phyloP scores from a whole-genome alignment of 202 grass and related monocot genomes.

The Elaeis oleifera region DNA sequence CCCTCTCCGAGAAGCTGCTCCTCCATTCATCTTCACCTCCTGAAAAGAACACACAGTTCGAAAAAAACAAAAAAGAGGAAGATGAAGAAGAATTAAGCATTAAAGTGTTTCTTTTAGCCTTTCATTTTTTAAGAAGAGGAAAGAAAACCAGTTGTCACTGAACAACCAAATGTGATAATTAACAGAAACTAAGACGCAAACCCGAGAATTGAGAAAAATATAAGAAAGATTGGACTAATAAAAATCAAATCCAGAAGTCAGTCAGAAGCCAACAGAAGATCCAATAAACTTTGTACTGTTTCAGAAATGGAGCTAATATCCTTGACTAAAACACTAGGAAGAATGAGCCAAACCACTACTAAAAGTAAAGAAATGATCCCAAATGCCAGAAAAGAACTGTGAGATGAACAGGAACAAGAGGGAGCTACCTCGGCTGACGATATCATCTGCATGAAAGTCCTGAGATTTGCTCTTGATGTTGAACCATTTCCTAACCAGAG shows the following conservation, averaged over 20 bases:
- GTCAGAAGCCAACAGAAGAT: too few species aligned
- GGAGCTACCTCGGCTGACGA: constrained; percentile 36
- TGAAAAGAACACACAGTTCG: constrained; percentile 15
- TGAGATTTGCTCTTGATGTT: constrained; percentile 80
- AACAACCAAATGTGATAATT: too few species aligned
- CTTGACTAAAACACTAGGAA: constrained; percentile 2
- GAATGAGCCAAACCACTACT: constrained; percentile 31
- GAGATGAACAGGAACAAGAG: constrained; percentile 3
- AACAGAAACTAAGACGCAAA: too few species aligned
- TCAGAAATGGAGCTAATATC: too few species aligned
- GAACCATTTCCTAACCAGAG: constrained; percentile 86
- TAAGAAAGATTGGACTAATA: constrained; percentile 1
- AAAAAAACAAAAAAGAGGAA: constrained; percentile 7
- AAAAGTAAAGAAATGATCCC: constrained; percentile 16
- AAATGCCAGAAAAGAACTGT: background rate
- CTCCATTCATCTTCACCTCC: constrained; percentile 59
- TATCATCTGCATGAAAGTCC: constrained; percentile 81
- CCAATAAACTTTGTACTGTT: too few species aligned
- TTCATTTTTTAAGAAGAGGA: background rate
- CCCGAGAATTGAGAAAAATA: background rate
- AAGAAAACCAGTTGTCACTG: background rate
- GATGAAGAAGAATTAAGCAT: background rate
- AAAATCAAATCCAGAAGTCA: too few species aligned
- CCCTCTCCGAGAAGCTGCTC: constrained; percentile 65
- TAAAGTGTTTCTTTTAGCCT: too few species aligned